phyloP scores from a whole-genome alignment of 352 stramenopile species.

The Phytophthora gonapodyides region DNA sequence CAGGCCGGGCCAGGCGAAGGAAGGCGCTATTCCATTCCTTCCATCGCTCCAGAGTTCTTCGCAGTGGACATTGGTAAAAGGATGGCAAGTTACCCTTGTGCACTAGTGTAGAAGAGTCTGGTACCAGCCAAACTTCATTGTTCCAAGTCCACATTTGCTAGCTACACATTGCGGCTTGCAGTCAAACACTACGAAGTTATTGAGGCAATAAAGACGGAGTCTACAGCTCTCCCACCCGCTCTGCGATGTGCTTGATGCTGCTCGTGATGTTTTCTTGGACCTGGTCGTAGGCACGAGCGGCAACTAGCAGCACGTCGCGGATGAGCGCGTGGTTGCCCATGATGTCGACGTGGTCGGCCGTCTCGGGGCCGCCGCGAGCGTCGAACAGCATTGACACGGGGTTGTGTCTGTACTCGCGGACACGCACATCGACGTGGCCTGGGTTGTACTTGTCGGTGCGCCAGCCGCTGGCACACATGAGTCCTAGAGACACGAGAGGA shows the following conservation, averaged over 20 bases:
- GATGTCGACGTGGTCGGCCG: constrained; percentile 95
- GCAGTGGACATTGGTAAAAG: background rate
- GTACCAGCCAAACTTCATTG: constrained; percentile 2
- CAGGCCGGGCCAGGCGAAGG: background rate
- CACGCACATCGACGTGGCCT: constrained; percentile 79
- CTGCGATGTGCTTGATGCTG: constrained; percentile 65
- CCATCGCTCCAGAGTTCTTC: constrained; percentile 10
- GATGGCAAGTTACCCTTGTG: background rate
- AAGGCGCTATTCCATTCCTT: constrained; percentile 17
- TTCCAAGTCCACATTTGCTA: constrained; percentile 2
- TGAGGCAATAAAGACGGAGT: constrained; percentile 10
- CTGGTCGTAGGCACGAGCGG: constrained; percentile 65
- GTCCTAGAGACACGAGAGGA: constrained; percentile 93
- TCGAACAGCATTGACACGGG: constrained; percentile 80
- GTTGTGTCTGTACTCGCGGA: constrained; percentile 78
- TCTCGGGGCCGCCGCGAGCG: constrained; percentile 67
- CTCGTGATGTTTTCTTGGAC: constrained; percentile 76
- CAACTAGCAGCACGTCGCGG: constrained; percentile 68
- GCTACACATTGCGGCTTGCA: background rate
- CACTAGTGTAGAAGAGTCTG: constrained; percentile 6
- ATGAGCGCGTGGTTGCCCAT: constrained; percentile 94
- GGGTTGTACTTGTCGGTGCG: constrained; percentile 87
- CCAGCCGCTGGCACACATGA: constrained; percentile 93
- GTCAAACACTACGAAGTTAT: background rate
- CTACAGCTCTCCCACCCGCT: constrained; percentile 55